phyloP scores from a whole-genome alignment of 2,329 filamentous ascomycete species.

The Dothistroma septosporum region DNA sequence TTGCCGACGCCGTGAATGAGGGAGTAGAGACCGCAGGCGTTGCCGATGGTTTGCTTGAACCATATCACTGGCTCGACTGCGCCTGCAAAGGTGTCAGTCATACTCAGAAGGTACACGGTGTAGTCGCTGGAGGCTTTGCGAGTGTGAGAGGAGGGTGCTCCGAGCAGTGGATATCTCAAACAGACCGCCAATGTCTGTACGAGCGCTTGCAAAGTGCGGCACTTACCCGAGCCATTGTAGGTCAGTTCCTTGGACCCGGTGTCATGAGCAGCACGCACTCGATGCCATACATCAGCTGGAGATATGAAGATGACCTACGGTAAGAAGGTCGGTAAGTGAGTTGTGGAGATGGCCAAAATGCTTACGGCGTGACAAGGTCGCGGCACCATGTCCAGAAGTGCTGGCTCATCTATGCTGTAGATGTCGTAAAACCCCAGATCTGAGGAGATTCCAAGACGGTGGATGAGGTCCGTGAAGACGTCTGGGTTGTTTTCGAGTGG shows the following conservation, averaged over 20 bases:
- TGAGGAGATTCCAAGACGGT: slow-evolving; percentile 47
- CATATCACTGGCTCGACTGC: slow-evolving; percentile 52
- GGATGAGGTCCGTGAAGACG: slow-evolving; percentile 50
- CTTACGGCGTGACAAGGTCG: slow-evolving; percentile 51
- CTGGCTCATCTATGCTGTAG: slow-evolving; percentile 50
- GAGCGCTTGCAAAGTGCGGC: neutral
- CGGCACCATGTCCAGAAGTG: slow-evolving; percentile 48
- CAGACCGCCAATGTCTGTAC: neutral
- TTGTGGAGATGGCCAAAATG: neutral
- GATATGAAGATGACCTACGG: slow-evolving; percentile 46
- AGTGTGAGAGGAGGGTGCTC: neutral
- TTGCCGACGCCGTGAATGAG: slow-evolving; percentile 54
- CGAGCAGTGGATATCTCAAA: neutral
- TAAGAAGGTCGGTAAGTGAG: neutral
- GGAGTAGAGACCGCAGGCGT: slow-evolving; percentile 58
- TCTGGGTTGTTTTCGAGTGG: slow-evolving; percentile 53
- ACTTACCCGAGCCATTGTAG: slow-evolving; percentile 38
- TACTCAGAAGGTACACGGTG: neutral
- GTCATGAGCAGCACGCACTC: slow-evolving; percentile 40
- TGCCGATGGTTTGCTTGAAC: slow-evolving; percentile 57
- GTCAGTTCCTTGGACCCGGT: slow-evolving; percentile 34
- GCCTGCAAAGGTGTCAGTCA: slow-evolving; percentile 33
- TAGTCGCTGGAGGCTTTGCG: neutral
- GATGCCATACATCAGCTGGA: slow-evolving; percentile 41
- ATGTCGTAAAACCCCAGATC: slow-evolving; percentile 52